Evolutionary conservation across 2,329 filamentous ascomycete genomes (phyloP), one percentile per base, ranked within the genome.

Genomic region (Cytospora piceae): DNA sequence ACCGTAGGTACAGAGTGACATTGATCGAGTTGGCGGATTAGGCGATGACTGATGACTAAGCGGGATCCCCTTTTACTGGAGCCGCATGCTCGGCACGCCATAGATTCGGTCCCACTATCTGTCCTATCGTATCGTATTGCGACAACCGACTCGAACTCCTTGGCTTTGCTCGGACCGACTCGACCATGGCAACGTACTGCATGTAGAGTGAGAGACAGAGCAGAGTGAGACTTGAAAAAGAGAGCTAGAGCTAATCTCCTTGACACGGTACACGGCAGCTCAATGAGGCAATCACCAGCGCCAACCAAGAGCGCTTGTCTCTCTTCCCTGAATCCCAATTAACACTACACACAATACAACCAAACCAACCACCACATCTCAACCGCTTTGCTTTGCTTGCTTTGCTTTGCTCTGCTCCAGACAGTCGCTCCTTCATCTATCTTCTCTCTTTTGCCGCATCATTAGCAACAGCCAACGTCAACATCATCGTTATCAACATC

Each of bases 211-310:
- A 9, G 20, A 46, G 20, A 29, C 27, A 29, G 27, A 29, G 27
- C 27, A 29, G 27, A 5, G 3, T 29, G 27, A 29, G n/a, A n/a
- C n/a, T n/a, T n/a, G n/a, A n/a, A n/a, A n/a, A 29, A 7, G 7
- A 46, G 20, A n/a, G 42, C 22, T 22, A 22, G 9, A 49, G 22
- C n/a, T 24, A 49, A 24, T 49, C 22, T 49, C 46, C 46, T 14
- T 24, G 11, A 49, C n/a, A 46, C 42, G n/a, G n/a, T 42, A 39
- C 29, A 54, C 52, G 49, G 39, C 56, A 49, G 22, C 57, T 63
- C 66, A 42, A 67, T 67, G 66, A 65, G 65, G 66, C 53, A 58
- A 27, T 53, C 59, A 52, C 59, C 63, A 63, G 59, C 51, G 59
- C 42, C 37, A 46, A 15, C 34, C 46, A 62, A 67, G 63, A 65